A percentile compares a stretch with the other conserved stretches of the same genome.
Evolutionary conservation across 2,329 filamentous ascomycete genomes (phyloP).

Genomic region (Capronia americana): DNA sequence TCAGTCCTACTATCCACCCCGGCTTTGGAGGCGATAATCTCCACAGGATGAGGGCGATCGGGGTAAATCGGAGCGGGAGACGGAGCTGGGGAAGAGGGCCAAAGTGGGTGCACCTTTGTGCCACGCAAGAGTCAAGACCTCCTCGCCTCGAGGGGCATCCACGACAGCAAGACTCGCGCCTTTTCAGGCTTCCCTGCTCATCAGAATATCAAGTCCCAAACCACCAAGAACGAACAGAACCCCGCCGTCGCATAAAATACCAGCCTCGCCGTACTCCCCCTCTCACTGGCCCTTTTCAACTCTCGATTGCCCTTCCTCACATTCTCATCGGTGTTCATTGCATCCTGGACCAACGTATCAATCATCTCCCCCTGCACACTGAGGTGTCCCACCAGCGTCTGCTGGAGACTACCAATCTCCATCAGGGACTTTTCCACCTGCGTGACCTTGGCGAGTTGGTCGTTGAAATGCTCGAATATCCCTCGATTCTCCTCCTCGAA

Average conservation of each 20-base stretch:
- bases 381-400: slow-evolving; percentile 84
- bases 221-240: slow-evolving; percentile 73
- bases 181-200: neutral
- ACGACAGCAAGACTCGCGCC: neutral
- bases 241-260: slow-evolving; percentile 82
- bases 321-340: slow-evolving; percentile 80
- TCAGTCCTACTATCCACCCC: neutral
- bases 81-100: neutral
- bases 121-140: neutral
- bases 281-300: slow-evolving; percentile 79
- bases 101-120: neutral
- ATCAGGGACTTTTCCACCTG: slow-evolving; percentile 87
- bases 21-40: neutral
- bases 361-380: slow-evolving; percentile 87
- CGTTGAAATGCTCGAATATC: slow-evolving; percentile 92
- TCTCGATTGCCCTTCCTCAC: slow-evolving; percentile 89
- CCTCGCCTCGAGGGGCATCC: neutral
- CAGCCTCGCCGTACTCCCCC: slow-evolving; percentile 73
- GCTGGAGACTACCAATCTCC: slow-evolving; percentile 92
- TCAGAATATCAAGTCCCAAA: slow-evolving; percentile 76
- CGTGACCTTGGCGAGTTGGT: slow-evolving; percentile 92
- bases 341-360: slow-evolving; percentile 84
- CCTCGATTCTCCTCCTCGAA: slow-evolving; percentile 93
- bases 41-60: neutral
- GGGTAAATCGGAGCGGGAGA: neutral